A percentile compares a stretch with the other conserved stretches of the same genome.
phyloP scores from a whole-genome alignment of 2,329 filamentous ascomycete species.

The Triangularia setosa region DNA sequence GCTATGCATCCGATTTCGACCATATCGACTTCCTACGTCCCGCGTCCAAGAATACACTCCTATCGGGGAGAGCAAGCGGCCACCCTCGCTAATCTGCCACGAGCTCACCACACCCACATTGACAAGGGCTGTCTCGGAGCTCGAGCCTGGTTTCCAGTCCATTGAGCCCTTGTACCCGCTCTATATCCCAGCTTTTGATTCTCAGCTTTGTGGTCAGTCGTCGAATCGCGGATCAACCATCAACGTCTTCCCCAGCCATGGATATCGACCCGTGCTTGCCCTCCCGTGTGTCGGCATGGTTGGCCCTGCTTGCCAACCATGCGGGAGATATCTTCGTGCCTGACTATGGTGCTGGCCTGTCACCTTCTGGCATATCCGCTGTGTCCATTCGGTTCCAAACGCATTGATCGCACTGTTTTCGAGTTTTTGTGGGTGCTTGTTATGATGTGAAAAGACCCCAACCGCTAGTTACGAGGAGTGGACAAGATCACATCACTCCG shows the following conservation, averaged over 20 bases:
- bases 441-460: not conserved
- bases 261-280: slow-evolving; percentile 18
- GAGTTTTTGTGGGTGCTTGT: not conserved
- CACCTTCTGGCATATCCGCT: not conserved
- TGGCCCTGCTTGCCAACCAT: slow-evolving; percentile 10
- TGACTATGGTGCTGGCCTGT: not conserved
- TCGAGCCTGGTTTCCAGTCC: slow-evolving; percentile 20
- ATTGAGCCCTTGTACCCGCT: not conserved
- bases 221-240: slow-evolving; percentile 24
- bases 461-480: not conserved
- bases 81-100: slow-evolving; percentile 26
- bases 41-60: slow-evolving; percentile 20
- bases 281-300: slow-evolving; percentile 14
- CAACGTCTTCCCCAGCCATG: slow-evolving; percentile 2
- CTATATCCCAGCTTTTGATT: not conserved
- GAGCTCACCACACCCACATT: slow-evolving; percentile 15
- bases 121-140: slow-evolving; percentile 15
- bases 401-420: slow-evolving; percentile 4
- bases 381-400: not conserved
- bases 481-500: slow-evolving; percentile 1
- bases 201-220: slow-evolving; percentile 6
- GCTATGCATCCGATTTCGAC: slow-evolving; percentile 18
- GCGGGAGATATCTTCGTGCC: not conserved
- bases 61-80: slow-evolving; percentile 14
- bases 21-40: slow-evolving; percentile 19